Conservation (phyloP, 768 basidiomycete genomes). For the Lyophyllum decastes region DNA sequence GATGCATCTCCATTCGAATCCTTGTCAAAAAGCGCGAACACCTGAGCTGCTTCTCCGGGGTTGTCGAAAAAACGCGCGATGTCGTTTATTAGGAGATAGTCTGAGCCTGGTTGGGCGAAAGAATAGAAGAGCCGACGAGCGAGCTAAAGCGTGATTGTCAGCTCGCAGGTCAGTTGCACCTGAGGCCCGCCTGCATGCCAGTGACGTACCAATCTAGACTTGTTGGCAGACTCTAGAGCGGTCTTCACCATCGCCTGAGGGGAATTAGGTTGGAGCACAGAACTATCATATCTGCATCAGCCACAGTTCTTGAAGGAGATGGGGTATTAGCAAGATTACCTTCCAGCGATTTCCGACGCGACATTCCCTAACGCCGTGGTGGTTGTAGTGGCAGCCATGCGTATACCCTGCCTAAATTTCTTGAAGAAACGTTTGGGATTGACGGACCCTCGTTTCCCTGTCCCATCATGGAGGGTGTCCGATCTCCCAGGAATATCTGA, state of each 20-base stretch:
- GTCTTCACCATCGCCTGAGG: slow-evolving; percentile 79
- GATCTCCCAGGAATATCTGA: slow-evolving; percentile 67
- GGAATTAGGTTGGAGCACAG: slow-evolving; percentile 87
- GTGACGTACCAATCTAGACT: slow-evolving; percentile 60
- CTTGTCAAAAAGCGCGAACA: slow-evolving; percentile 69
- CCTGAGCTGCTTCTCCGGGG: slow-evolving; percentile 65
- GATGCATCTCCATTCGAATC: slow-evolving; percentile 74
- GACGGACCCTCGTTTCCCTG: slow-evolving; percentile 37
- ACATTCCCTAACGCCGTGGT: slow-evolving; percentile 70
- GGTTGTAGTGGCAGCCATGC: slow-evolving; percentile 74
- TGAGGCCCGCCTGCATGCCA: background rate
- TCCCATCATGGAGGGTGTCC: slow-evolving; percentile 54
- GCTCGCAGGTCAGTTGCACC: slow-evolving; percentile 1
- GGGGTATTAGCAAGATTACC: slow-evolving; percentile 26
- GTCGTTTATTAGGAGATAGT: slow-evolving; percentile 65
- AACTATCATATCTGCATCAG: slow-evolving; percentile 34
- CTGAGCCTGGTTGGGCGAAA: slow-evolving; percentile 62
- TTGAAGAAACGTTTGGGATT: slow-evolving; percentile 68
- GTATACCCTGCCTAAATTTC: slow-evolving; percentile 70
- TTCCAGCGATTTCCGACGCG: slow-evolving; percentile 55
- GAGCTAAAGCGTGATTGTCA: slow-evolving; percentile 45
- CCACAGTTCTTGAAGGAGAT: background rate
- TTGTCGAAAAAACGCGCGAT: slow-evolving; percentile 71
- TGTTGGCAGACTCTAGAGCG: slow-evolving; percentile 78
- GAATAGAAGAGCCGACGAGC: slow-evolving; percentile 88